A percentile compares a stretch with the other conserved stretches of the same genome.
phyloP scores from a whole-genome alignment of 2,329 filamentous ascomycete species.

The Fusarium acutatum region DNA sequence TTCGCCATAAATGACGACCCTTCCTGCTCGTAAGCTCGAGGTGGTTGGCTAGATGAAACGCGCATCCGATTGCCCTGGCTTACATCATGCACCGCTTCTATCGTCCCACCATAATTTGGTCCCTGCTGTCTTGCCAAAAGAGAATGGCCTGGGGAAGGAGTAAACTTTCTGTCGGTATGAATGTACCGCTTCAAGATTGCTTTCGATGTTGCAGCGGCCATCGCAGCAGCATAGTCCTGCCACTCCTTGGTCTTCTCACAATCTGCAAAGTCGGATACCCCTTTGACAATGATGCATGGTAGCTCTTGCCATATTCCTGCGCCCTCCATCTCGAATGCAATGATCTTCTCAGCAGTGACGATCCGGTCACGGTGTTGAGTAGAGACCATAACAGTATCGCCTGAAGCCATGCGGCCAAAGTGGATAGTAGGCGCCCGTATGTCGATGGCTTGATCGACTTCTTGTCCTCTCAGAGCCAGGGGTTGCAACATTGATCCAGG shows the following conservation, averaged over 20 bases:
- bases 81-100: not conserved
- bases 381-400: conserved; percentile 50
- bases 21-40: not conserved
- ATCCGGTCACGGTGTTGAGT: conserved; percentile 46
- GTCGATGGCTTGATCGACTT: accelerated
- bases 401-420: conserved; percentile 44
- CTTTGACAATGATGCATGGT: conserved; percentile 49
- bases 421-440: not conserved
- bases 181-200: not conserved
- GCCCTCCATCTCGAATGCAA: conserved; percentile 47
- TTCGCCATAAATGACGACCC: not conserved
- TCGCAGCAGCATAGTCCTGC: conserved; percentile 3
- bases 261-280: not conserved
- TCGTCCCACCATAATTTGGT: not conserved
- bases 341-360: conserved; percentile 15
- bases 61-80: not conserved
- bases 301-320: conserved; percentile 45
- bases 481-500: accelerated
- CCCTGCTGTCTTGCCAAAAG: not conserved
- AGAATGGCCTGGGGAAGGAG: accelerated
- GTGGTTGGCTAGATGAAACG: not conserved
- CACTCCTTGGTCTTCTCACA: not conserved
- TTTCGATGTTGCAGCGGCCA: not conserved
- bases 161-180: accelerated
- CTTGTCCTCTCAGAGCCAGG: accelerated